These are phyloP conservation scores for Pisolithus microcarpus DNA, from an alignment of 768 basidiomycete genomes.

Conservation along the genomic window DNA sequence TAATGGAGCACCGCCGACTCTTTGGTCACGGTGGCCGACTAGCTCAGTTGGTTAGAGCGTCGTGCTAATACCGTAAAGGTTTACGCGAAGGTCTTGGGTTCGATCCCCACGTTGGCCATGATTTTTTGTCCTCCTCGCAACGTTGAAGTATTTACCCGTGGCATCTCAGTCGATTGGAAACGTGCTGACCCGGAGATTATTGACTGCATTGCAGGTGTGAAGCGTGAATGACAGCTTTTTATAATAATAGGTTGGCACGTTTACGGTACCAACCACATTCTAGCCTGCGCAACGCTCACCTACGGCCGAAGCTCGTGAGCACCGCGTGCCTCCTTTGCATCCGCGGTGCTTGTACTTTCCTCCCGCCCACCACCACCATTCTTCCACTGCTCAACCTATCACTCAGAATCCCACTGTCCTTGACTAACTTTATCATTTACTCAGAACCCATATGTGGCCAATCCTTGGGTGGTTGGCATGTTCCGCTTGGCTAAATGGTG, in stretches of 20 bases:
- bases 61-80: constrained; percentile 48
- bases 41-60: constrained; percentile 94
- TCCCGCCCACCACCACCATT: neutral
- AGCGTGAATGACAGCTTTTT: too few species aligned
- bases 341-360: neutral
- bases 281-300: too few species aligned
- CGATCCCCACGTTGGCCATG: constrained; percentile 2
- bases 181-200: too few species aligned
- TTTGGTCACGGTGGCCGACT: constrained; percentile 49
- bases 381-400: neutral
- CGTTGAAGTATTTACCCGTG: neutral
- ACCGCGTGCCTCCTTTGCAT: too few species aligned
- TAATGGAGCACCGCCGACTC: neutral
- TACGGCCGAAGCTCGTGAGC: too few species aligned
- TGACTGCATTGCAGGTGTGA: too few species aligned
- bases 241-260: too few species aligned
- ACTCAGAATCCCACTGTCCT: neutral
- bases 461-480: neutral
- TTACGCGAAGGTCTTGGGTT: constrained; percentile 2
- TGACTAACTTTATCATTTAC: neutral
- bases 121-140: neutral
- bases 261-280: too few species aligned
- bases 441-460: neutral
- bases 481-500: neutral
- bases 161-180: neutral